Evolutionary conservation across 306 rosid genomes (phyloP), one percentile per base, ranked within the genome.

Genomic region (Fragaria nilgerrensis): DNA sequence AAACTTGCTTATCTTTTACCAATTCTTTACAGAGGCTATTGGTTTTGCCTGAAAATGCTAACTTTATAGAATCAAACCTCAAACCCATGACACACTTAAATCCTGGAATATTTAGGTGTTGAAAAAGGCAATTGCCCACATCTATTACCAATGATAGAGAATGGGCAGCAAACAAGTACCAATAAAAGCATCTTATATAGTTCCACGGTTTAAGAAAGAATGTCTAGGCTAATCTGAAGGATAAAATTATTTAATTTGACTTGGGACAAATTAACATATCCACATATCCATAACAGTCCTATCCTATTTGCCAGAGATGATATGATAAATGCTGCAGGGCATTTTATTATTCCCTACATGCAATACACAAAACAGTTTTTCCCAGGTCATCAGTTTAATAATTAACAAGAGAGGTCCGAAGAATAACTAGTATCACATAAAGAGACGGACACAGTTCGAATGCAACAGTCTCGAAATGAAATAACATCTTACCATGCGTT

Each of bases 401-500:
- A 49, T 19, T 49, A 32, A 36, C 12, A 1, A 32, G 44, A 32
- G 41, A 72, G 19, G 49, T 53, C 48, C 49, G 14, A 20, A n/a
- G 23, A 20, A 7, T 9, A 9, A 66, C 25, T 12, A 72, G 39
- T 1, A 22, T 34, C 41, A 53, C 65, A 8, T 36, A 37, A 34
- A 72, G 64, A 72, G 15, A 72, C 11, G 9, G 59, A 37, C 32
- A 55, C 48, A n/a, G 2, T 16, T 53, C 5, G 7, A 32, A 55
- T 52, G 48, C 65, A 72, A 72, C 8, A 34, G 14, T 56, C 6
- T 45, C 10, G 10, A 52, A 12, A 41, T 13, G 37, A 29, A 75
- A 48, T 49, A 73, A 59, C 12, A 39, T 68, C 78, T 85, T 84
- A 94, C 97, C 1, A 74, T 85, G 83, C 95, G 94, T 64, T 92